phyloP scores from a whole-genome alignment of 495 filamentous ascomycete genomes.

The Parathielavia appendiculata region DNA sequence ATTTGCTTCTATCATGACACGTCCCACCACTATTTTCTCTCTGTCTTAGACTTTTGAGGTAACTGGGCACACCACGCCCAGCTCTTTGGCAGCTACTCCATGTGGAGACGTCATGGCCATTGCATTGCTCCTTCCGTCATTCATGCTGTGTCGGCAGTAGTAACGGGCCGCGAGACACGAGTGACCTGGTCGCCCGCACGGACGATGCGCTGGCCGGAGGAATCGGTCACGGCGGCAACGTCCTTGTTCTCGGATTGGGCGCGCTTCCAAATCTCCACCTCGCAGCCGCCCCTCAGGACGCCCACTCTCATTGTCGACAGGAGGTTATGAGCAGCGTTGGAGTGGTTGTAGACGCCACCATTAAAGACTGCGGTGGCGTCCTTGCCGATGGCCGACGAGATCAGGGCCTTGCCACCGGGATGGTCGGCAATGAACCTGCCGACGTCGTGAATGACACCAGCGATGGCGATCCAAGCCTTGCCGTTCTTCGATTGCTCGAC shows the following conservation, averaged over 20 bases:
- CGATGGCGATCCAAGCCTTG: constrained; percentile 79
- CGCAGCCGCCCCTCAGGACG: constrained; percentile 91
- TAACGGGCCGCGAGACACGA: constrained; percentile 67
- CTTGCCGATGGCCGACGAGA: constrained; percentile 88
- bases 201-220: constrained; percentile 73
- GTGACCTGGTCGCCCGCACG: constrained; percentile 89
- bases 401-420: constrained; percentile 94
- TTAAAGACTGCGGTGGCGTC: constrained; percentile 99
- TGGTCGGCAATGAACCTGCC: constrained; percentile 94
- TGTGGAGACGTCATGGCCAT: neutral
- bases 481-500: constrained; percentile 77
- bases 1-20: neutral
- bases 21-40: constrained; percentile 3
- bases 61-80: neutral
- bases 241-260: constrained; percentile 88
- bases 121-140: neutral
- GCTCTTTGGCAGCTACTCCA: neutral
- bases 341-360: constrained; percentile 96
- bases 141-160: constrained; percentile 69
- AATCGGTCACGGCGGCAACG: constrained; percentile 72
- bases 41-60: neutral
- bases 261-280: constrained; percentile 99
- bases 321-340: constrained; percentile 95
- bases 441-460: constrained; percentile 94
- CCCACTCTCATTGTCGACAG: constrained; percentile 94